A percentile compares a stretch with the other conserved stretches of the same genome.
Evolutionary conservation across 306 rosid species (phyloP).

Genomic region (Abrus pulchellus): DNA sequence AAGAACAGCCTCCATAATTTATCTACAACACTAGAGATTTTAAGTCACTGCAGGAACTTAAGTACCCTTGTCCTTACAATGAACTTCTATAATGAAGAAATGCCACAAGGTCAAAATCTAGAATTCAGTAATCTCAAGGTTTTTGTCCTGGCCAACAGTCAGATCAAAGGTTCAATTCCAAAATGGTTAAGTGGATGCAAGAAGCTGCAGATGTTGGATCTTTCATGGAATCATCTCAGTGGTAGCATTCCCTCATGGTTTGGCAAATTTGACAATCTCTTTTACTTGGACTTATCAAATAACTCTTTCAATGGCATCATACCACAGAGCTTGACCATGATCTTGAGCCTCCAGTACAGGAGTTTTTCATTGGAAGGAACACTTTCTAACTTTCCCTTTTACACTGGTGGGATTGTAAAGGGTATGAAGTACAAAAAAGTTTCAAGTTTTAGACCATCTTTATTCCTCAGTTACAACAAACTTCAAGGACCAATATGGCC

Average conservation of each 20-base stretch:
- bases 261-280: constrained; percentile 41
- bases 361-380: constrained; percentile 30
- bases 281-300: constrained; percentile 54
- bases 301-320: constrained; percentile 57
- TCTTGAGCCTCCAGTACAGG: constrained; percentile 16
- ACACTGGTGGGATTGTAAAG: neutral
- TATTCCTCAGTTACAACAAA: constrained; percentile 46
- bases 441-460: constrained; percentile 45
- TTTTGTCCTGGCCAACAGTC: constrained; percentile 46
- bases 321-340: constrained; percentile 45
- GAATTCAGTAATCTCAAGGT: constrained; percentile 49
- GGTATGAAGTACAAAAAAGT: constrained; percentile 21
- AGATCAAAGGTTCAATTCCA: constrained; percentile 61
- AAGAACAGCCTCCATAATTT: constrained; percentile 41
- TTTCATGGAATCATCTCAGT: constrained; percentile 58
- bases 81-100: constrained; percentile 54
- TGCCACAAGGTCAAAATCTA: constrained; percentile 38
- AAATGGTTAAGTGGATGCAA: constrained; percentile 56
- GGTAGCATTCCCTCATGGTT: constrained; percentile 56
- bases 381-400: constrained; percentile 5
- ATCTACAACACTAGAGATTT: constrained; percentile 45
- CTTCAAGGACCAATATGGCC: constrained; percentile 48
- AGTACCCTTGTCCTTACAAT: constrained; percentile 32
- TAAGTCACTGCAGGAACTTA: constrained; percentile 56
- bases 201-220: constrained; percentile 56